A percentile compares a stretch with the other conserved stretches of the same genome.
Conservation (phyloP, 257 asterid species). For the Lithospermum erythrorhizon region DNA sequence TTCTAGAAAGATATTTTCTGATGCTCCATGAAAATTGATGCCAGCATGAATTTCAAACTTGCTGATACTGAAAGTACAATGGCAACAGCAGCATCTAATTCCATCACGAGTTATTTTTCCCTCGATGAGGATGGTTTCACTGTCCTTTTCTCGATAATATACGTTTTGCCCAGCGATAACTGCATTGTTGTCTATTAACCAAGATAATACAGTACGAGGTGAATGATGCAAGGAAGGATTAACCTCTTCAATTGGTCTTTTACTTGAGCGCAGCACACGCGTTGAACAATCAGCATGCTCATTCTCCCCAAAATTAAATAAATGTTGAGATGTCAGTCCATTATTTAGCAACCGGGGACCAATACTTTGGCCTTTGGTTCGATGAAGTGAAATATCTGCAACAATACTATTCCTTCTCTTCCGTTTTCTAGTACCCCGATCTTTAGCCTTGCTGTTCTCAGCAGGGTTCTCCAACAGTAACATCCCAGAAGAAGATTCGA, state of each 20-base stretch:
- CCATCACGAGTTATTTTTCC: conserved; percentile 82
- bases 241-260: conserved; percentile 36
- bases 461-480: conserved; percentile 18
- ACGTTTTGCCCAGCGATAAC: conserved; percentile 60
- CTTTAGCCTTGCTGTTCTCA: conserved; percentile 19
- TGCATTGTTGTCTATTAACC: conserved; percentile 63
- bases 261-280: conserved; percentile 30
- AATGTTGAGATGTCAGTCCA: conserved; percentile 19
- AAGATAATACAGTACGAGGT: conserved; percentile 61
- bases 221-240: conserved; percentile 31
- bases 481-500: not conserved
- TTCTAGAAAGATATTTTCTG: conserved; percentile 56
- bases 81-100: conserved; percentile 75
- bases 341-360: conserved; percentile 20
- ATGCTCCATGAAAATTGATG: conserved; percentile 41
- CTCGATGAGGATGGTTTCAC: conserved; percentile 24
- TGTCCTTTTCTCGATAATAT: conserved; percentile 31
- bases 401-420: conserved; percentile 26
- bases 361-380: conserved; percentile 5
- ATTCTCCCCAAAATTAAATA: conserved; percentile 18
- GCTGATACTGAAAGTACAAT: conserved; percentile 33
- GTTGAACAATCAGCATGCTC: conserved; percentile 22
- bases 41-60: conserved; percentile 76
- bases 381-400: conserved; percentile 7
- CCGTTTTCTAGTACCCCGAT: conserved; percentile 12